Conservation (phyloP, 2,329 filamentous ascomycete species). For the Mycogone perniciosa region DNA sequence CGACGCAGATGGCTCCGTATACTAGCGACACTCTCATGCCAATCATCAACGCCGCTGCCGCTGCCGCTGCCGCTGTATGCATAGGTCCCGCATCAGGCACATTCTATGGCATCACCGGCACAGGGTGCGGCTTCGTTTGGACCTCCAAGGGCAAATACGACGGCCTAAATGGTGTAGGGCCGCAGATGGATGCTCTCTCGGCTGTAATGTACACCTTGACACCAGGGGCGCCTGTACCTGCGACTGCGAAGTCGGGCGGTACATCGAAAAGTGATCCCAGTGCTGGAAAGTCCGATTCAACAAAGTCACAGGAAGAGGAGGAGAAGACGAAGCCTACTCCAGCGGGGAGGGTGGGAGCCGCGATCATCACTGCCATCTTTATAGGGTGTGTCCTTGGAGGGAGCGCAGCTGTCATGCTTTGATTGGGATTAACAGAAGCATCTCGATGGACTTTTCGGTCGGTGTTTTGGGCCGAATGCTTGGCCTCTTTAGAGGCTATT, state of each 20-base stretch:
- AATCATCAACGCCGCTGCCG: constrained; percentile 45
- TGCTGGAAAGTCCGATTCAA: constrained; percentile 33
- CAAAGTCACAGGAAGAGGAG: constrained; percentile 23
- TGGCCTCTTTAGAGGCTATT: not conserved
- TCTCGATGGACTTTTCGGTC: too few species aligned
- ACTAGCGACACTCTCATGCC: constrained; percentile 43
- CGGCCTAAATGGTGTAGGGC: constrained; percentile 55
- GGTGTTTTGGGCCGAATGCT: too few species aligned
- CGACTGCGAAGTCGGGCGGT: constrained; percentile 52
- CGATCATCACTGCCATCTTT: constrained; percentile 47
- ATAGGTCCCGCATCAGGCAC: constrained; percentile 36
- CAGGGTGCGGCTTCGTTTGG: constrained; percentile 65
- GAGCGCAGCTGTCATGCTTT: constrained; percentile 41
- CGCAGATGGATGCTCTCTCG: constrained; percentile 63
- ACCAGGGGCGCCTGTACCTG: constrained; percentile 34
- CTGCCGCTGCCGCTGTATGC: constrained; percentile 47
- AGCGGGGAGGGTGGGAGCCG: constrained; percentile 49
- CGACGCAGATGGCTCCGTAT: constrained; percentile 48
- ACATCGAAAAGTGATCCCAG: constrained; percentile 47
- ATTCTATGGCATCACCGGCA: constrained; percentile 48
- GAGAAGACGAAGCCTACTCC: constrained; percentile 35
- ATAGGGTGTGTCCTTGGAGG: constrained; percentile 43
- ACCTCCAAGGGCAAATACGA: constrained; percentile 48
- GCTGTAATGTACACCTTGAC: constrained; percentile 57
- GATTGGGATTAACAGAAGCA: constrained; percentile 14